Base-by-base conservation (phyloP, 2,329 filamentous ascomycete genomes). In the Pseudogymnoascus sp. region DNA sequence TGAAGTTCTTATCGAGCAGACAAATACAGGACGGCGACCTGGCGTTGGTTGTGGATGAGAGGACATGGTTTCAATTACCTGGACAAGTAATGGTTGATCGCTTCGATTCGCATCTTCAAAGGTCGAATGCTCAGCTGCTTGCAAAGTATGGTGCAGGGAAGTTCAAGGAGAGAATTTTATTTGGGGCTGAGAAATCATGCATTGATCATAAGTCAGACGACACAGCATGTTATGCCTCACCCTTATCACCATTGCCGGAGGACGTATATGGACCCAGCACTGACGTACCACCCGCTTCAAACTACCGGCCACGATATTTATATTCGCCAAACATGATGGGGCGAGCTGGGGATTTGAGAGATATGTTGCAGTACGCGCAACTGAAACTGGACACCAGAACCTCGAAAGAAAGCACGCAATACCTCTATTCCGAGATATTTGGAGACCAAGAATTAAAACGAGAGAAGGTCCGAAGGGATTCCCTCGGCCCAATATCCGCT, bases 141-240 rank as follows among this genome's bases (percentile, higher is more conserved):
- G 16, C 66, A 34, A 66, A 64, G 53, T 70, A 71, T 56, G 70
- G 69, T 5, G 36, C n/a, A 11, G 50, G 50, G 21, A 56, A 11
- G 4, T 80, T 82, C 65, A 77, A 74, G 1, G 81, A 85, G 67
- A 78, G 78, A 6, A 80, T 86, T 8, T 67, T 87, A 1, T 86
- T 86, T 65, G 80, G 77, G 2, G 81, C 82, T 7, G 77, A 79
- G 62, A 85, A 86, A 70, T 70, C 75, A 21, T 86, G 84, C 67
- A 77, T 76, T 65, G 76, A 77, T 1, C 76, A 76, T 64, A 66
- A 73, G 1, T 62, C 69, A 2, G 71, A 74, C 1, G 79, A 83
- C 62, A 72, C 78, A 37, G 78, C 80, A n/a, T 86, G 84, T 69
- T 76, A 75, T 44, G 78, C 79, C 16, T 77, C 82, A 0, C 83